A percentile compares a stretch with the other conserved stretches of the same genome.
These are phyloP conservation scores for Kitagawia praeruptora DNA, from an alignment of 129 eudicot genomes.

Conservation along the genomic window DNA sequence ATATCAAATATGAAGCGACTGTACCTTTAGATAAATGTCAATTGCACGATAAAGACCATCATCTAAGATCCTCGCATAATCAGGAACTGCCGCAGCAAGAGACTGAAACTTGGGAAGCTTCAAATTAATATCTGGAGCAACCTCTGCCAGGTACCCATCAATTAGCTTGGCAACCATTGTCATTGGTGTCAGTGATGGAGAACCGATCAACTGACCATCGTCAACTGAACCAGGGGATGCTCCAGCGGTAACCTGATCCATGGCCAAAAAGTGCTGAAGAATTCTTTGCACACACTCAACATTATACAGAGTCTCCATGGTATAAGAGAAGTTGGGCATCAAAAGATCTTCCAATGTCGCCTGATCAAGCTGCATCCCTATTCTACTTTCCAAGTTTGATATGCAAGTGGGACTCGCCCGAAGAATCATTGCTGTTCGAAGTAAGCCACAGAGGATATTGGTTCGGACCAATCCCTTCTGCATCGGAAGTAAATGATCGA, in stretches of 20 bases:
- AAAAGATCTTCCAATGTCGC: slow-evolving; percentile 86
- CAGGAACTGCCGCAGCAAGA: slow-evolving; percentile 89
- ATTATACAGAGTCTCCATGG: slow-evolving; percentile 89
- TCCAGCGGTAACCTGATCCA: slow-evolving; percentile 74
- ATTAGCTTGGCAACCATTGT: slow-evolving; percentile 94
- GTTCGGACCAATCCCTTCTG: slow-evolving; percentile 73
- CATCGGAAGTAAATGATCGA: slow-evolving; percentile 63
- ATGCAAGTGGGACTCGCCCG: slow-evolving; percentile 46
- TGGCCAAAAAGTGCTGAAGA: slow-evolving; percentile 73
- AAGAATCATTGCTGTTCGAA: slow-evolving; percentile 71
- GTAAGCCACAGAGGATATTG: slow-evolving; percentile 61
- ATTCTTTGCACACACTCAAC: slow-evolving; percentile 88
- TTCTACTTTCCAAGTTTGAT: slow-evolving; percentile 67
- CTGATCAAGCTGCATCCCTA: slow-evolving; percentile 88
- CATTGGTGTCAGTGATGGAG: slow-evolving; percentile 85
- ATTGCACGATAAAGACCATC: slow-evolving; percentile 98
- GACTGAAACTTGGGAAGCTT: slow-evolving; percentile 86
- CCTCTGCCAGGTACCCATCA: slow-evolving; percentile 92
- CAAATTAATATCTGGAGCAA: slow-evolving; percentile 85
- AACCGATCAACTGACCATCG: slow-evolving; percentile 71
- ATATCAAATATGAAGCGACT: background rate
- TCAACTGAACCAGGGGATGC: slow-evolving; percentile 72
- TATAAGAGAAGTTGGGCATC: slow-evolving; percentile 78
- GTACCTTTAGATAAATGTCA: slow-evolving; percentile 93
- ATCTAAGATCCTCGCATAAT: slow-evolving; percentile 91